Conservation (phyloP, 495 filamentous ascomycete genomes). For the Collariella sp. region DNA sequence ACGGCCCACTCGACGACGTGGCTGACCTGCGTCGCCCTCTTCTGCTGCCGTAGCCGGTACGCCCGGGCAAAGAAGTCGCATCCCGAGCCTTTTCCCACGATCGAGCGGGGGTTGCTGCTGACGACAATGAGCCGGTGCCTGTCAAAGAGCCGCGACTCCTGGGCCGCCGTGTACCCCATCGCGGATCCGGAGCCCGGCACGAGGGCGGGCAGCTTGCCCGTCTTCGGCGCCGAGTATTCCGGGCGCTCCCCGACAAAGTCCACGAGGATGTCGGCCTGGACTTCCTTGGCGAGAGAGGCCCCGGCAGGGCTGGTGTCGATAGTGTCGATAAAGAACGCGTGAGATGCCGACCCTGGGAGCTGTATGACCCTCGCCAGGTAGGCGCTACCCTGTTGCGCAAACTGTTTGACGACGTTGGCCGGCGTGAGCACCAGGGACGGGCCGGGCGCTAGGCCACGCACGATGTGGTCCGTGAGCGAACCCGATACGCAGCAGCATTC, state of each 20-base stretch:
- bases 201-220: not conserved
- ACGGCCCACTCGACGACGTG: conserved; percentile 5
- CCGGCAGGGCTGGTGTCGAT: too few relatives aligned
- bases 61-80: too few relatives aligned
- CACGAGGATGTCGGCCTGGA: too few relatives aligned
- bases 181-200: not conserved
- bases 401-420: too few relatives aligned
- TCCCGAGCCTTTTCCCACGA: not conserved
- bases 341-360: not conserved
- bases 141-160: not conserved
- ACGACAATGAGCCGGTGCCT: not conserved
- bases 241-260: too few relatives aligned
- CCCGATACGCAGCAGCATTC: conserved; percentile 9
- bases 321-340: too few relatives aligned
- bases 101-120: not conserved
- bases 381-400: too few relatives aligned
- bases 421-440: too few relatives aligned
- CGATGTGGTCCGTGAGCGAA: not conserved
- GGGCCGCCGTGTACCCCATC: too few relatives aligned
- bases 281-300: too few relatives aligned
- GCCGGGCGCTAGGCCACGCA: not conserved
- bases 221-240: not conserved
- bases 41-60: too few relatives aligned
- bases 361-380: not conserved
- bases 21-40: too few relatives aligned